Percentiles rank a stretch among this genome's conserved stretches.
phyloP scores from a whole-genome alignment of 2,329 filamentous ascomycete species.

The Colletotrichum ledebouriae region DNA sequence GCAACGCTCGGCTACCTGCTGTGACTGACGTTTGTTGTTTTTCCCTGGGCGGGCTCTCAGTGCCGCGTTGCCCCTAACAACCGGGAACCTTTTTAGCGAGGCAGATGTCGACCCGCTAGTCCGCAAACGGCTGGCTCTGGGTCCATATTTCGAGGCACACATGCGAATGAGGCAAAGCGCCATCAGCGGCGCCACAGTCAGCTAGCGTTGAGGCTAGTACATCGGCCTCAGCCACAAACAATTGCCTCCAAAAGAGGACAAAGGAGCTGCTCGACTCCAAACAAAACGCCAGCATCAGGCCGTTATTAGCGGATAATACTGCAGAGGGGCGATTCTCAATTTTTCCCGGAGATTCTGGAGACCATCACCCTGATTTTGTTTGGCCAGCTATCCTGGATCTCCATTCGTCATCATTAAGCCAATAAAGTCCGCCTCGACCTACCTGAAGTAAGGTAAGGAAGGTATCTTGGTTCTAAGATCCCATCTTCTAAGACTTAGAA shows the following conservation, averaged over 20 bases:
- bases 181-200: not conserved
- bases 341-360: too few species aligned
- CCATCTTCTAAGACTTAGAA: not conserved
- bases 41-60: constrained; percentile 5
- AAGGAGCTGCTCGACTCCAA: not conserved
- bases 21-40: constrained; percentile 44
- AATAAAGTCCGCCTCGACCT: too few species aligned
- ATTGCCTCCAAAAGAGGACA: not conserved
- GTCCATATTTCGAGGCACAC: too few species aligned
- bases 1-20: not conserved
- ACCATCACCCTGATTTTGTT: too few species aligned
- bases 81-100: constrained; percentile 42
- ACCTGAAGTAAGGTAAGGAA: too few species aligned
- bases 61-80: constrained; percentile 41
- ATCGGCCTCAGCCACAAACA: constrained; percentile 31
- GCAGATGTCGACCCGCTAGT: not conserved
- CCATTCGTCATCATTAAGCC: not conserved
- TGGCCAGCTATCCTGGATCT: too few species aligned
- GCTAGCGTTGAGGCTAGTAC: not conserved
- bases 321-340: too few species aligned
- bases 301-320: not conserved
- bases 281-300: not conserved
- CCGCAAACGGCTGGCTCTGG: not conserved
- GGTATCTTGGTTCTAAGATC: too few species aligned
- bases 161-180: not conserved